phyloP scores from a whole-genome alignment of 2,329 filamentous ascomycete species.

The Coniochaeta ligniaria region DNA sequence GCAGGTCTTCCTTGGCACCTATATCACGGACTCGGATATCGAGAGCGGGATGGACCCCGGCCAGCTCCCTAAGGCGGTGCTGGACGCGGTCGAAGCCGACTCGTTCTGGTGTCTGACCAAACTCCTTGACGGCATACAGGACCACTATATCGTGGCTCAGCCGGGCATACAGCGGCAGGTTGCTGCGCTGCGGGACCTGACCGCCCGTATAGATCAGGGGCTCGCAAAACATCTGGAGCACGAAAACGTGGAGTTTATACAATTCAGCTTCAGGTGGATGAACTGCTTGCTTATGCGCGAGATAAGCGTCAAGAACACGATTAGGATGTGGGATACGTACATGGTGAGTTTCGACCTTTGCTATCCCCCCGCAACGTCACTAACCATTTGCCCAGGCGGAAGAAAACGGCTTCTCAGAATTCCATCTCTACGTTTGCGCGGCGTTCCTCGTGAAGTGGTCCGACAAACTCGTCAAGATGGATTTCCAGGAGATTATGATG shows the following conservation, averaged over 20 bases:
- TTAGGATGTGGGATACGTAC: slow-evolving; percentile 99
- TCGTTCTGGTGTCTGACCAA: slow-evolving; percentile 99
- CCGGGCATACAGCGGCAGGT: slow-evolving; percentile 96
- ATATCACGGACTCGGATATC: slow-evolving; percentile 90
- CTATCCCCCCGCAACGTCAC: neutral
- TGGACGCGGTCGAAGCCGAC: slow-evolving; percentile 96
- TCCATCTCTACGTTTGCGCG: slow-evolving; percentile 96
- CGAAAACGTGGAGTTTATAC: slow-evolving; percentile 95
- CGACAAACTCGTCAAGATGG: slow-evolving; percentile 89
- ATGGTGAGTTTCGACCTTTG: slow-evolving; percentile 68
- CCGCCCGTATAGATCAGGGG: slow-evolving; percentile 76
- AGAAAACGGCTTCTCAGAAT: slow-evolving; percentile 96
- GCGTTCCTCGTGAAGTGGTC: slow-evolving; percentile 99
- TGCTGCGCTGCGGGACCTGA: slow-evolving; percentile 78
- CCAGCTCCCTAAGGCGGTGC: slow-evolving; percentile 79
- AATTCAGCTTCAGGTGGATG: slow-evolving; percentile 99
- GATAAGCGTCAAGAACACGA: slow-evolving; percentile 91
- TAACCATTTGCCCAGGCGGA: slow-evolving; percentile 60
- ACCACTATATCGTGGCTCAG: slow-evolving; percentile 97
- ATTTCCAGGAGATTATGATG: slow-evolving; percentile 99
- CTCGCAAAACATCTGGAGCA: slow-evolving; percentile 83
- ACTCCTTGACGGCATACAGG: slow-evolving; percentile 95
- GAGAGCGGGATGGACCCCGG: slow-evolving; percentile 95
- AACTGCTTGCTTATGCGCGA: slow-evolving; percentile 98
- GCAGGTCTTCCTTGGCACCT: slow-evolving; percentile 92